These are phyloP conservation scores for Priceomyces castillae DNA, from an alignment of 805 yeast species.

Conservation along the genomic window DNA sequence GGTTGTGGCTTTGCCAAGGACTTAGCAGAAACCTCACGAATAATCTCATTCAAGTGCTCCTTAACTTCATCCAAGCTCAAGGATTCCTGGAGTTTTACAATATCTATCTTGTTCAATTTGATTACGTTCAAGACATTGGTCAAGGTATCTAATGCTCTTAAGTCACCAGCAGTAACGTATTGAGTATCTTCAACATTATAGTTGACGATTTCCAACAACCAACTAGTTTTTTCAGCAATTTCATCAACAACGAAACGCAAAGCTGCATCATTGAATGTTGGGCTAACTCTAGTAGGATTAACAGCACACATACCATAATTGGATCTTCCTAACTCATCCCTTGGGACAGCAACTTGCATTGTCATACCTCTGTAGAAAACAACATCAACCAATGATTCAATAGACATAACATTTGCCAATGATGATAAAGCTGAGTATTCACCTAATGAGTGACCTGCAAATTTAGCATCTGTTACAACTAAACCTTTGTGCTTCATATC, in stretches of 20 bases:
- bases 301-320: conserved; percentile 99
- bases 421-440: conserved; percentile 98
- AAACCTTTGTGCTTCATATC: conserved; percentile 95
- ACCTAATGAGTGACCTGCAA: conserved; percentile 99
- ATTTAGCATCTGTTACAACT: conserved; percentile 88
- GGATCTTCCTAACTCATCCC: conserved; percentile 92
- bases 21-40: conserved; percentile 78
- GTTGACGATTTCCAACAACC: conserved; percentile 98
- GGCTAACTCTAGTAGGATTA: conserved; percentile 89
- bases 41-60: conserved; percentile 84
- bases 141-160: conserved; percentile 89
- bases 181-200: conserved; percentile 98
- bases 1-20: conserved; percentile 92
- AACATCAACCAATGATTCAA: conserved; percentile 94
- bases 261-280: conserved; percentile 90
- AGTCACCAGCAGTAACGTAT: conserved; percentile 98
- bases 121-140: conserved; percentile 90
- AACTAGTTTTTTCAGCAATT: conserved; percentile 76
- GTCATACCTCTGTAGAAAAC: conserved; percentile 99
- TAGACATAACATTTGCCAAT: conserved; percentile 97
- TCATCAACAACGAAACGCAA: conserved; percentile 91
- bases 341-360: conserved; percentile 99
- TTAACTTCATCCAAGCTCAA: conserved; percentile 85
- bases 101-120: conserved; percentile 91
- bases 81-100: conserved; percentile 78